Evolutionary conservation across 2,329 filamentous ascomycete genomes (phyloP), one percentile per base, ranked within the genome.

Genomic region (Scedosporium boydii): DNA sequence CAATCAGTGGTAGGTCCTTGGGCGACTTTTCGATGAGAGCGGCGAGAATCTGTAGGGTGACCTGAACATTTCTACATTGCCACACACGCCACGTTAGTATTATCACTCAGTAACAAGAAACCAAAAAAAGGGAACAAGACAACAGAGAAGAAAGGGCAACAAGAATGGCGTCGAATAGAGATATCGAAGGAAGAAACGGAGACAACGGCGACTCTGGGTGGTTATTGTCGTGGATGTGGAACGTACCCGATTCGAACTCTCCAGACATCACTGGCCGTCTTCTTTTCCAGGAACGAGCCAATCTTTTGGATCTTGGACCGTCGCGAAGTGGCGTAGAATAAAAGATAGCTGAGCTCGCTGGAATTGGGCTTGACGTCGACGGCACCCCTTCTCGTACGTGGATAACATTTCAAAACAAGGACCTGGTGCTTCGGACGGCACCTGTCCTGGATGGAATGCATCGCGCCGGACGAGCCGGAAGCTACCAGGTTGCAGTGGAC

Each of bases 291-390:
- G 72, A 97, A 99, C 69, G 87, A 87, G 74, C 91, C 92, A 68
- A 99, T 93, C 77, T 99, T 99, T 71, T 95, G 91, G 69, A 98
- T 87, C 82, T 98, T 99, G 76, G 90, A 93, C 67, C 91, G 87
- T 64, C 93, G 90, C 69, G 93, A 96, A 72, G 90, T 96, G 65
- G 91, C 92, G 80, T 99, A 98, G 82, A 96, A 98, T 62, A 98
- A 86, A 67, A 99, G 85, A 74, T 98, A 98, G 76, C 91, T 96
- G 66, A 99, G 85, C 80, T 99, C 95, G 77, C 91, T 96, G 67
- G 91, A 91, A 76, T 98, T 98, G 55, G 95, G 93, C 77, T 93
- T 96, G 71, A 96, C 91, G 70, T 96, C 91, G 72, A 93, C 89
- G 65, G 90, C 88, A 60, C 91, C 91, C 78, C 97, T 98, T 67